A percentile compares a stretch with the other conserved stretches of the same genome.
Evolutionary conservation across 345 rosid species (phyloP).

Genomic region (Abelmoschus esculentus): DNA sequence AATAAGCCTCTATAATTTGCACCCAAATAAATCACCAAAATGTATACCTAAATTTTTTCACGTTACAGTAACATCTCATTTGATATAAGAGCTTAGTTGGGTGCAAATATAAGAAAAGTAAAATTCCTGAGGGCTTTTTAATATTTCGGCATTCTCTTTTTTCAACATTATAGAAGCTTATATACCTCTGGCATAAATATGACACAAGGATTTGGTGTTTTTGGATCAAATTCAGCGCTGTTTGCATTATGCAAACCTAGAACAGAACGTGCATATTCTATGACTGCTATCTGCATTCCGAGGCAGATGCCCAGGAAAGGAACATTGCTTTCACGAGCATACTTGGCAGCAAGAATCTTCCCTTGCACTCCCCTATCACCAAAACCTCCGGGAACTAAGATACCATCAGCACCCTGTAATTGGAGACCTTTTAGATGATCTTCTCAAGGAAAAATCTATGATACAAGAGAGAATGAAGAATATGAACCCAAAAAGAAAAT

Average conservation of each 20-base stretch:
- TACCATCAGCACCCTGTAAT: constrained; percentile 64
- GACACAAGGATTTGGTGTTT: constrained; percentile 66
- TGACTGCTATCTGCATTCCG: constrained; percentile 84
- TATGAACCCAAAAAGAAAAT: not conserved
- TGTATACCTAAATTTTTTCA: not conserved
- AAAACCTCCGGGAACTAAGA: constrained; percentile 86
- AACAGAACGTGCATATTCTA: constrained; percentile 70
- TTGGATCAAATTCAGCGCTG: constrained; percentile 71
- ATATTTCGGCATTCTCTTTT: not conserved
- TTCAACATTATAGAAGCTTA: not conserved
- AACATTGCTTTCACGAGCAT: constrained; percentile 62
- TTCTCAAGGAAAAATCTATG: not conserved
- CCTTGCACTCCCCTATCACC: constrained; percentile 90
- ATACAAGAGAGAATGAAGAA: not conserved
- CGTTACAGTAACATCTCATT: not conserved
- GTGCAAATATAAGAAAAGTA: not conserved
- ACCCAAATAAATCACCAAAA: not conserved
- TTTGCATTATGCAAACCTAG: constrained; percentile 62
- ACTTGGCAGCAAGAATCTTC: constrained; percentile 72
- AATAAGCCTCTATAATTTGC: not conserved
- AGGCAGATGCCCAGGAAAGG: constrained; percentile 84
- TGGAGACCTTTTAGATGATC: constrained; percentile 3
- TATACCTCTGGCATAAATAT: constrained; percentile 78
- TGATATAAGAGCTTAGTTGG: not conserved
- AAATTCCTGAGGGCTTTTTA: not conserved